Evolutionary conservation across 306 rosid genomes (phyloP).

Genomic region (Dalbergia oliveri): DNA sequence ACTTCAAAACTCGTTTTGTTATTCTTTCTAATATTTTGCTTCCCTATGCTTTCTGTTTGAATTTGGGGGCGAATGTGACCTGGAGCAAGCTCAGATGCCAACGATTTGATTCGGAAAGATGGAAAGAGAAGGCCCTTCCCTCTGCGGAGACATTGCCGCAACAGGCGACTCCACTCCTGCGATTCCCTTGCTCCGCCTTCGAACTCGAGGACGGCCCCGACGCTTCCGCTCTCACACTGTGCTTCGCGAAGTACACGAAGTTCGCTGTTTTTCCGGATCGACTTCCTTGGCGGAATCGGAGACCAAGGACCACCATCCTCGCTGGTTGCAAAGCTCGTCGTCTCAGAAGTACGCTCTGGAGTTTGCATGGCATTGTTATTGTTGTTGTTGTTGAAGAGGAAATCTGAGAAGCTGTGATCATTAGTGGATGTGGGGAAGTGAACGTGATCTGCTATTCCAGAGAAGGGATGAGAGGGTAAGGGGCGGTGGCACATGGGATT

Average conservation of each 20-base stretch:
- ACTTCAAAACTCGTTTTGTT: not conserved
- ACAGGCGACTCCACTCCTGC: conserved; percentile 65
- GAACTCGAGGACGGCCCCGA: conserved; percentile 53
- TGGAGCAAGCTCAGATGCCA: conserved; percentile 32
- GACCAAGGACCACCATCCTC: conserved; percentile 44
- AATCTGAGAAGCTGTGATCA: too few species aligned
- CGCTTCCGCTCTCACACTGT: conserved; percentile 40
- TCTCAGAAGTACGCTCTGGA: conserved; percentile 18
- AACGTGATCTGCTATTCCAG: too few species aligned
- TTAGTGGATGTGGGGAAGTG: too few species aligned
- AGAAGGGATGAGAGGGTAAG: too few species aligned
- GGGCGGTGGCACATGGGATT: too few species aligned
- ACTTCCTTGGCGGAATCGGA: conserved; percentile 57
- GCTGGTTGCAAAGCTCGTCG: conserved; percentile 37
- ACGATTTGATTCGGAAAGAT: conserved; percentile 31
- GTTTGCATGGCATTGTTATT: conserved; percentile 29
- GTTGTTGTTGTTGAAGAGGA: not conserved
- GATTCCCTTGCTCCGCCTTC: conserved; percentile 53
- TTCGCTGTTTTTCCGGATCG: conserved; percentile 38
- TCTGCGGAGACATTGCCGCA: not conserved
- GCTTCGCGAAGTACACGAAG: conserved; percentile 55
- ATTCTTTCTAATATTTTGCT: not conserved
- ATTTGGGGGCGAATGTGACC: conserved; percentile 14
- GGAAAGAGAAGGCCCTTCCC: not conserved
- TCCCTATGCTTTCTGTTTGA: not conserved